Conservation (phyloP, 1,139 yeast genomes). For the Hanseniaspora uvarum region DNA sequence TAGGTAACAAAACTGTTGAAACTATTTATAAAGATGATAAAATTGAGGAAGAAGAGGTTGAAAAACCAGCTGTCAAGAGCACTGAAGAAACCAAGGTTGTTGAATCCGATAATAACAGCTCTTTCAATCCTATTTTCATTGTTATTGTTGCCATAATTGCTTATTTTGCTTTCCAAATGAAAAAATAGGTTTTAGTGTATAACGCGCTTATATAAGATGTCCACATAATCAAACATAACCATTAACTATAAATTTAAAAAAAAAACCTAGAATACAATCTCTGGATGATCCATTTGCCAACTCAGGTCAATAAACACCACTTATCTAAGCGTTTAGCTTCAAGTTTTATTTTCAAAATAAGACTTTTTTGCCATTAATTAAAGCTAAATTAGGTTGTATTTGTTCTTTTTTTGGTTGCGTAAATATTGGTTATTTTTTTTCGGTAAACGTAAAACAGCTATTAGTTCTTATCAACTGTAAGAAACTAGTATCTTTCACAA, state of each 20-base stretch:
- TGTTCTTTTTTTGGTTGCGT: not conserved
- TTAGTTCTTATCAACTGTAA: constrained; percentile 1
- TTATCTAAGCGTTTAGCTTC: too few relatives aligned
- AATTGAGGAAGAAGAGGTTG: constrained; percentile 2
- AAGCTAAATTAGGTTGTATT: not conserved
- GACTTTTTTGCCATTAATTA: not conserved
- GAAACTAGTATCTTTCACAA: not conserved
- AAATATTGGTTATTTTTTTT: constrained; percentile 4
- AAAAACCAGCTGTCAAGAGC: constrained; percentile 18
- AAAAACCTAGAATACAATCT: too few relatives aligned
- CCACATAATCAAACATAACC: not conserved
- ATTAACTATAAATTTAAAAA: too few relatives aligned
- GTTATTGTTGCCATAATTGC: constrained; percentile 47
- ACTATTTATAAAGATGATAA: constrained; percentile 23
- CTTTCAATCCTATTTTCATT: constrained; percentile 1
- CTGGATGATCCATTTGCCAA: not conserved
- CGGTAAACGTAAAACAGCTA: constrained; percentile 11
- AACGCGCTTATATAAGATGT: not conserved
- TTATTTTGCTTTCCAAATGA: constrained; percentile 35
- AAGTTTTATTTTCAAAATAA: too few relatives aligned
- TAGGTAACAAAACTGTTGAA: constrained; percentile 16
- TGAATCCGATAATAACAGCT: not conserved
- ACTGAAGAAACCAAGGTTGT: constrained; percentile 19
- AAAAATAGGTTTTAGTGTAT: constrained; percentile 3
- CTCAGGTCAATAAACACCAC: too few relatives aligned